A percentile compares a stretch with the other conserved stretches of the same genome.
phyloP scores from a whole-genome alignment of 2,329 filamentous ascomycete genomes.

The Cercospora zeae-maydis region DNA sequence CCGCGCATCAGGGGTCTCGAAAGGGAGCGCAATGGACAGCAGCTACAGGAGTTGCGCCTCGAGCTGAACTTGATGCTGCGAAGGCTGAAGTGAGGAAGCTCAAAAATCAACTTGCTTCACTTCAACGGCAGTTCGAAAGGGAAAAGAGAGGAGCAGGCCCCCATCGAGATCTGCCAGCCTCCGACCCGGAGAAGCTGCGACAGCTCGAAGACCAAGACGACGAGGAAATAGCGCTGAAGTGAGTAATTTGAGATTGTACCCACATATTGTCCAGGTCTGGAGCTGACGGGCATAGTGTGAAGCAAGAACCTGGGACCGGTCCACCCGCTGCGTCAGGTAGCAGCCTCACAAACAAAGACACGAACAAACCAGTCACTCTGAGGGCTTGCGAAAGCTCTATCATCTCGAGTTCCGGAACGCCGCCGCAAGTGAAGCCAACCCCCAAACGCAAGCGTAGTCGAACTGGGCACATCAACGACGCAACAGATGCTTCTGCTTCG shows the following conservation, averaged over 20 bases:
- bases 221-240: conserved; percentile 16
- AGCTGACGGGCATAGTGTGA: background rate
- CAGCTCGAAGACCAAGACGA: conserved; percentile 20
- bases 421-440: background rate
- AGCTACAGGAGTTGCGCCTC: conserved; percentile 5
- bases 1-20: background rate
- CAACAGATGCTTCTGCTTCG: background rate
- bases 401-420: background rate
- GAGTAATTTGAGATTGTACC: background rate
- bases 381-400: background rate
- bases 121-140: conserved; percentile 22
- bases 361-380: background rate
- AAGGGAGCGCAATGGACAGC: conserved; percentile 5
- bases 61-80: conserved; percentile 12
- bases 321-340: background rate
- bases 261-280: background rate
- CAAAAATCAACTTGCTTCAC: conserved; percentile 6
- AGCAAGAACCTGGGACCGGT: background rate
- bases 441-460: background rate
- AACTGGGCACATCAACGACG: background rate
- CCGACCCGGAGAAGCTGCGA: conserved; percentile 11
- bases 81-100: conserved; percentile 16
- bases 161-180: conserved; percentile 4
- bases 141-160: conserved; percentile 17
- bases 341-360: background rate